phyloP scores from a whole-genome alignment of 495 filamentous ascomycete genomes.

The Hyaloscypha variabilis region DNA sequence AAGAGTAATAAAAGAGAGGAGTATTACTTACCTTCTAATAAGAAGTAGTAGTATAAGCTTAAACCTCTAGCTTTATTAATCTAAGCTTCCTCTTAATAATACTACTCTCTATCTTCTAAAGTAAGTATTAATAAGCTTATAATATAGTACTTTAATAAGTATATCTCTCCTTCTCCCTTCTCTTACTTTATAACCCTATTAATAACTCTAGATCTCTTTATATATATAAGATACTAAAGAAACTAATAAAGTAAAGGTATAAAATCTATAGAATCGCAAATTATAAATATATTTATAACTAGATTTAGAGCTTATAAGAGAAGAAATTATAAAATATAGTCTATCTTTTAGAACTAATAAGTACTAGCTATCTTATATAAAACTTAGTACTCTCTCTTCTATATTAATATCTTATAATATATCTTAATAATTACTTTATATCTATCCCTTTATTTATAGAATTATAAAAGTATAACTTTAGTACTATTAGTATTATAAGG shows the following conservation, averaged over 20 bases:
- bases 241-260: slow-evolving; percentile 24
- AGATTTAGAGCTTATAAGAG: slow-evolving; percentile 7
- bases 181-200: too few species aligned
- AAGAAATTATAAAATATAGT: slow-evolving; percentile 16
- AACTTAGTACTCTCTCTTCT: background rate
- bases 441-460: slow-evolving; percentile 11
- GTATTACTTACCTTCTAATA: too few species aligned
- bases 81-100: too few species aligned
- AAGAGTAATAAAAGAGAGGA: background rate
- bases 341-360: slow-evolving; percentile 2
- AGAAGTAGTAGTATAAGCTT: too few species aligned
- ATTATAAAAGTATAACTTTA: slow-evolving; percentile 4
- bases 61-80: too few species aligned
- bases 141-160: too few species aligned
- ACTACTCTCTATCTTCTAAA: too few species aligned
- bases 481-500: slow-evolving; percentile 15
- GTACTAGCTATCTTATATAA: slow-evolving; percentile 4
- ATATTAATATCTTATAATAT: slow-evolving; percentile 6
- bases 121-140: too few species aligned
- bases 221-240: slow-evolving; percentile 29
- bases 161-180: too few species aligned
- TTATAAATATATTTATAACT: slow-evolving; percentile 19
- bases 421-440: slow-evolving; percentile 16
- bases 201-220: too few species aligned
- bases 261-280: slow-evolving; percentile 21